Percentiles rank a stretch among this genome's conserved stretches.
Evolutionary conservation across 805 yeast species (phyloP).

Genomic region (Nakazawaea holstii): DNA sequence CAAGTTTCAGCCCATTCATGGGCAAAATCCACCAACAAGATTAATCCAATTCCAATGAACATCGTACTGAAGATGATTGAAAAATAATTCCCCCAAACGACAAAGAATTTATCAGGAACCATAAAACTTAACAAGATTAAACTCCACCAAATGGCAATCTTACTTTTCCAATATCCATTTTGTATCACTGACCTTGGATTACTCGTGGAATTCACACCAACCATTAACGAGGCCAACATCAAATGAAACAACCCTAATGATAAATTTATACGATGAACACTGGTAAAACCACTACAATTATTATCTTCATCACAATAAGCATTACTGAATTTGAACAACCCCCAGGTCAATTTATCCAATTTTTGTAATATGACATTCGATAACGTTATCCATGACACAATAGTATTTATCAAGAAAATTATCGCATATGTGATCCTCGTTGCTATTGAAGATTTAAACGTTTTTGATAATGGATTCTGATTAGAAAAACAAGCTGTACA

Average conservation of each 20-base stretch:
- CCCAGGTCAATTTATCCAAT: slow-evolving; percentile 67
- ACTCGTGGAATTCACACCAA: slow-evolving; percentile 71
- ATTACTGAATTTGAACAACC: slow-evolving; percentile 52
- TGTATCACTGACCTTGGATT: slow-evolving; percentile 80
- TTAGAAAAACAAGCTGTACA: slow-evolving; percentile 53
- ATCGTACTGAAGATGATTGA: slow-evolving; percentile 80
- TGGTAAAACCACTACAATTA: slow-evolving; percentile 83
- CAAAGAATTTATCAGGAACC: slow-evolving; percentile 82
- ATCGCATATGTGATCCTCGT: slow-evolving; percentile 86
- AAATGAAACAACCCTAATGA: slow-evolving; percentile 81
- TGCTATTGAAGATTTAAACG: slow-evolving; percentile 64
- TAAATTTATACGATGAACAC: slow-evolving; percentile 88
- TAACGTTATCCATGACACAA: slow-evolving; percentile 88
- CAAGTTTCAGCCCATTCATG: slow-evolving; percentile 99
- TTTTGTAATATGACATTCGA: slow-evolving; percentile 72
- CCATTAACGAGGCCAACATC: slow-evolving; percentile 56
- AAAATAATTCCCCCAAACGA: slow-evolving; percentile 86
- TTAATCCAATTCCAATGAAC: slow-evolving; percentile 84
- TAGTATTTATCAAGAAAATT: slow-evolving; percentile 68
- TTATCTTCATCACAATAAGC: slow-evolving; percentile 69
- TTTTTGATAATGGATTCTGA: slow-evolving; percentile 33
- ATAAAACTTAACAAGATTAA: slow-evolving; percentile 61
- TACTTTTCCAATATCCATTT: slow-evolving; percentile 88
- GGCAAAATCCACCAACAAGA: slow-evolving; percentile 91
- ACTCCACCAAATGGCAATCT: slow-evolving; percentile 53